phyloP scores from a whole-genome alignment of 331 rosid species.

The Acacia concinna region DNA sequence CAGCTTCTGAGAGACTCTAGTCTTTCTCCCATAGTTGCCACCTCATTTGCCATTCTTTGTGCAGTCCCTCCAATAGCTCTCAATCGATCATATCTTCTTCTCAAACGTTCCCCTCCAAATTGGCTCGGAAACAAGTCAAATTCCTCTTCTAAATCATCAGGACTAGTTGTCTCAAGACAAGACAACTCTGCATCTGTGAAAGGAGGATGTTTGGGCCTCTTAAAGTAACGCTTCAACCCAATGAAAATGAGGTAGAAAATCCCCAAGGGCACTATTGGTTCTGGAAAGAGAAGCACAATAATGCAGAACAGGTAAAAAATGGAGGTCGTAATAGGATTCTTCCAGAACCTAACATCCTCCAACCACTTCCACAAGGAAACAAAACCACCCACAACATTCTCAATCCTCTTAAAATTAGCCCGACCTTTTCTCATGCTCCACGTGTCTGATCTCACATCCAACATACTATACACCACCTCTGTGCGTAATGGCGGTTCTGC shows the following conservation, averaged over 20 bases:
- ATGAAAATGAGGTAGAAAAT: constrained; percentile 3
- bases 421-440: constrained; percentile 39
- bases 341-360: constrained; percentile 36
- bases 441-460: constrained; percentile 23
- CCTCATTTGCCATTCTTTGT: constrained; percentile 26
- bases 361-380: constrained; percentile 31
- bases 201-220: constrained; percentile 34
- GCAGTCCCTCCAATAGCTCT: constrained; percentile 28
- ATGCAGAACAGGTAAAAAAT: constrained; percentile 28
- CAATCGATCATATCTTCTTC: constrained; percentile 40
- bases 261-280: constrained; percentile 14
- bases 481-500: constrained; percentile 32
- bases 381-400: constrained; percentile 20
- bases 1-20: constrained; percentile 43
- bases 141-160: constrained; percentile 49
- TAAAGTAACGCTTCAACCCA: constrained; percentile 29
- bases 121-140: constrained; percentile 46
- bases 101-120: constrained; percentile 26
- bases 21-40: constrained; percentile 40
- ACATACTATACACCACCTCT: constrained; percentile 33
- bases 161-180: constrained; percentile 19
- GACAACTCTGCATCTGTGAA: constrained; percentile 39
- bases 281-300: constrained; percentile 25
- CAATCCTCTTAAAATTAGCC: constrained; percentile 26
- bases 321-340: constrained; percentile 15